phyloP scores from a whole-genome alignment of 1,284 basidiomycete genomes.

The Trichosporon coremiiforme region DNA sequence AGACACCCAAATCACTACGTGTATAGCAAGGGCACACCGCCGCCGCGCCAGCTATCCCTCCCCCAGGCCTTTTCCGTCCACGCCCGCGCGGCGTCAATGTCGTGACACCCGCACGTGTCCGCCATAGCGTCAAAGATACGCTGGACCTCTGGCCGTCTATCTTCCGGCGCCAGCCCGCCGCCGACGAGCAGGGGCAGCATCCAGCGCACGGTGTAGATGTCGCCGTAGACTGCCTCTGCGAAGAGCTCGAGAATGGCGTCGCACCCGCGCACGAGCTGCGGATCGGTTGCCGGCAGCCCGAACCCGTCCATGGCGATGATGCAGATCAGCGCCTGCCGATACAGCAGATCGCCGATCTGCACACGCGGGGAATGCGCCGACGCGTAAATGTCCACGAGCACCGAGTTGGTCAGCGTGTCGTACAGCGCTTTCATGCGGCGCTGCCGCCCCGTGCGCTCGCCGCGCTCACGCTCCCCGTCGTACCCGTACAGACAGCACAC shows the following conservation, averaged over 20 bases:
- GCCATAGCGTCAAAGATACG: conserved; percentile 28
- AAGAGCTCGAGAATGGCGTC: conserved; percentile 30
- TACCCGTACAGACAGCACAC: conserved; percentile 18
- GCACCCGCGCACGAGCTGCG: conserved; percentile 15
- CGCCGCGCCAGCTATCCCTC: background rate
- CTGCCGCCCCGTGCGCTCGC: background rate
- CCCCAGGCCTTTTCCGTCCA: conserved; percentile 26
- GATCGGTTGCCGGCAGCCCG: conserved; percentile 10
- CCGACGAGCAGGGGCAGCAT: conserved; percentile 25
- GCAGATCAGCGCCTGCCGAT: conserved; percentile 22
- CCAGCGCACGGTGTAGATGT: conserved; percentile 29
- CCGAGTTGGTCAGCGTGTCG: conserved; percentile 19
- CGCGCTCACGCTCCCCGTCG: background rate
- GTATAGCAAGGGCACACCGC: background rate
- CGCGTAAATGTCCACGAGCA: conserved; percentile 25
- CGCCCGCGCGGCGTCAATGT: conserved; percentile 21
- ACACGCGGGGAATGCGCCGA: conserved; percentile 26
- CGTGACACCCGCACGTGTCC: conserved; percentile 26
- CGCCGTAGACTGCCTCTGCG: conserved; percentile 25
- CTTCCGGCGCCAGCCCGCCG: conserved; percentile 14
- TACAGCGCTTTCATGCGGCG: conserved; percentile 20
- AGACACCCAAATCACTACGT: background rate
- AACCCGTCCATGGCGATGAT: conserved; percentile 27
- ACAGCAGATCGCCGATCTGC: conserved; percentile 26
- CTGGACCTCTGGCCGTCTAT: conserved; percentile 13